Base-by-base conservation (phyloP, 345 rosid genomes). In the Camelina sativa region DNA sequence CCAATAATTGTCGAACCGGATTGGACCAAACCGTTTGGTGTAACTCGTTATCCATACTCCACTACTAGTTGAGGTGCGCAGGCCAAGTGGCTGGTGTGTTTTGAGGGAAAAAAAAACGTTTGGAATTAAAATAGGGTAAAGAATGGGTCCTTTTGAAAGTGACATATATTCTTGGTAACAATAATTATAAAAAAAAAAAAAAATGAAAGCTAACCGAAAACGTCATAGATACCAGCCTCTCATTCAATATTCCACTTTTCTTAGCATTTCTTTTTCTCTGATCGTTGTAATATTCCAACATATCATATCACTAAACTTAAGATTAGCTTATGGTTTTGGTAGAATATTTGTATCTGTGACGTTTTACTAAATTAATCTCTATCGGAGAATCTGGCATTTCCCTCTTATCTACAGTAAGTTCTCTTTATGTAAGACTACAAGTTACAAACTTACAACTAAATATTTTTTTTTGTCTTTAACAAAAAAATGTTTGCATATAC, bases 121-220 rank as follows among this genome's bases (percentile, higher is more conserved):
- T 64, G 25, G 50, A 47, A 47, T 15, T 43, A 8, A 4, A 43
- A 23, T 17, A 7, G 57, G 30, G 65, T 35, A 20, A 19, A 9
- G 25, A 41, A 8, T 22, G 66, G 47, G 46, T 50, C 56, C 7
- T 32, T 46, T 44, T 56, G 65, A 69, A 44, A 57, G 35, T 46
- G 57, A 70, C 46, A 13, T 25, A 23, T 62, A 15, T 15, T 15
- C 55, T 51, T 51, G 28, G 28, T 51, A 9, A 17, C 8, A 51
- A 17, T 19, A 51, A 17, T 19, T 19, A 2, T 1, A 7, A 16
- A 48, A 17, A 2, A 3, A 7, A 48, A 46, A n/a, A 5, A 3
- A 46, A 5, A 15, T 46, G 6, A 32, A 11, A 30, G 15, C 1
- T n/a, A 57, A n/a, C 17, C 11, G 7, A 3, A 56, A 12, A 54